Evolutionary conservation across 2,329 filamentous ascomycete species (phyloP), one percentile per base, ranked within the genome.

Genomic region (Ophioceras dolichostomum): DNA sequence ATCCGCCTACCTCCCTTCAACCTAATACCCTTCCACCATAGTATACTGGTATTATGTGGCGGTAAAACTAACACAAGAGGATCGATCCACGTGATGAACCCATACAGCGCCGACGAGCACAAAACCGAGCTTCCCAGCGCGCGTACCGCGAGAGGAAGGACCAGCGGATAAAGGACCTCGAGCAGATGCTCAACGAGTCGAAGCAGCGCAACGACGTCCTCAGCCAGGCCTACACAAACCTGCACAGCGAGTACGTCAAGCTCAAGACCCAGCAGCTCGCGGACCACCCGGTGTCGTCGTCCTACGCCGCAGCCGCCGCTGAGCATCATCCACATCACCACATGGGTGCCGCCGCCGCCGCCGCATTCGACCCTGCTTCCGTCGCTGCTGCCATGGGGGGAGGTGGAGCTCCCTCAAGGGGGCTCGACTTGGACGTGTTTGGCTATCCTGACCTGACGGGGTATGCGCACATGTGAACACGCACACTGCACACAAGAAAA

Each of bases 121-220:
- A 76, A 46, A 76, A 76, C 45, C 65, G 72, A 38, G 72, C 72
- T 28, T 76, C 73, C 3, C 73, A 77, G 50, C 60, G 73, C 40
- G 73, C 72, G 1, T 77, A 76, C 49, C 62, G 73, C 34, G 72
- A 78, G 50, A 64, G 73, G 37, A 78, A 77, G 48, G 73, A 80
- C 49, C 74, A 78, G 51, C 69, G 76, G 43, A 77, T 78, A 48
- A 69, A 70, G 42, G 75, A 79, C 45, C 66, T 80, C 16, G 75
- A 79, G 51, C 51, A 61, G 26, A 65, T 74, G 46, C 65, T 79
- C 22, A 55, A 55, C 33, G 65, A 70, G 14, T 57, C 73, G 35
- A 66, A 67, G 43, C 64, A 68, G 18, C 70, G 67, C 45, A 72
- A 77, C 51, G 67, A 67, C 41, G 61, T 63, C 24, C 64, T 79